Evolutionary conservation across 192 early-diverging fungal genomes (phyloP).

Genomic region (Coemansia sp.): DNA sequence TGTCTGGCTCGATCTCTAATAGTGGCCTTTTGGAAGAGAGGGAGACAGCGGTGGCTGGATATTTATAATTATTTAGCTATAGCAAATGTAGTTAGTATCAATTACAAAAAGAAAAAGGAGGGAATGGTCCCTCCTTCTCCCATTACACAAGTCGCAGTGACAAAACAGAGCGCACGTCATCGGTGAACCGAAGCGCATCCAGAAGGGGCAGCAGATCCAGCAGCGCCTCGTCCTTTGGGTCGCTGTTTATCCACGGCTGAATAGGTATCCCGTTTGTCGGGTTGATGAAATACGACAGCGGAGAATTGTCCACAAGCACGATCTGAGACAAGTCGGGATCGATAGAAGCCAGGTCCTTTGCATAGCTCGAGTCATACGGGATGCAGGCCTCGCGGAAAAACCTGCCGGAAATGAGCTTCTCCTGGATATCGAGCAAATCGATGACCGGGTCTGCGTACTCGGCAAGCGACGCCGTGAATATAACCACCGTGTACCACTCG

Average conservation of each 20-base stretch:
- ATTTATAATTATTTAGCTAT: background rate
- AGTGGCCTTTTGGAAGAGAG: too few relatives aligned
- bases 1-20: too few relatives aligned
- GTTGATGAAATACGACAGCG: conserved; percentile 74
- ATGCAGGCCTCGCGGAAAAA: conserved; percentile 70
- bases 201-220: conserved; percentile 62
- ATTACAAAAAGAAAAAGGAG: too few relatives aligned
- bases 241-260: conserved; percentile 68
- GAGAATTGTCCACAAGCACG: conserved; percentile 72
- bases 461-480: conserved; percentile 73
- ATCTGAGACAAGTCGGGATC: conserved; percentile 66
- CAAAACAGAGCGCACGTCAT: conserved; percentile 65
- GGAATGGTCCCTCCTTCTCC: too few relatives aligned
- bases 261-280: conserved; percentile 72
- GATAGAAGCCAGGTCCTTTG: conserved; percentile 67
- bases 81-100: background rate
- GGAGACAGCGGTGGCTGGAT: background rate
- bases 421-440: conserved; percentile 61
- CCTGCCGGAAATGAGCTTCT: conserved; percentile 60
- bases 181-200: conserved; percentile 58
- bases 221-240: conserved; percentile 66
- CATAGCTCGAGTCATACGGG: conserved; percentile 63
- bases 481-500: conserved; percentile 66
- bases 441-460: conserved; percentile 68
- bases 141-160: conserved; percentile 46